Conservation (phyloP, 352 stramenopile genomes). For the Globisporangium paddicum region DNA sequence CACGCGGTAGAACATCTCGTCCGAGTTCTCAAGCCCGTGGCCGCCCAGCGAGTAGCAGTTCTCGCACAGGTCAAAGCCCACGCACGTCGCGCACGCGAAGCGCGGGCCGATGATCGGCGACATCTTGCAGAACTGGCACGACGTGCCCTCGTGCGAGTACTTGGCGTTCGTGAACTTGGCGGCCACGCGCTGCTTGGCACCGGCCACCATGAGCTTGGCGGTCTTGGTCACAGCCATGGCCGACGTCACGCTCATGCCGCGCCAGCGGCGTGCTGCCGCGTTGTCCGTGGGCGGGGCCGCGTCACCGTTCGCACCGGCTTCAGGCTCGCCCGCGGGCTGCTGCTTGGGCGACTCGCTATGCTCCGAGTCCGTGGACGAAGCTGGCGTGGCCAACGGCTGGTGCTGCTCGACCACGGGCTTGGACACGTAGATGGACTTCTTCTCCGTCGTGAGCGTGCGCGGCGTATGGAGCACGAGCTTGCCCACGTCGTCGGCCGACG, state of each 20-base stretch:
- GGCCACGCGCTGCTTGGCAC: conserved; percentile 62
- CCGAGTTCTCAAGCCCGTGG: conserved; percentile 79
- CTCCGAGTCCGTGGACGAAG: not conserved
- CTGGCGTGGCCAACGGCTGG: not conserved
- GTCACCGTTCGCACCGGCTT: conserved; percentile 6
- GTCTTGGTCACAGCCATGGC: conserved; percentile 20
- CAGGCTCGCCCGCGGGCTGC: conserved; percentile 9
- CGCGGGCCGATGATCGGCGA: conserved; percentile 69
- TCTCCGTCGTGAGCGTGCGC: conserved; percentile 44
- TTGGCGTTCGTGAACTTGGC: conserved; percentile 67
- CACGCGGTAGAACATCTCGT: conserved; percentile 81
- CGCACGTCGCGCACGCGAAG: conserved; percentile 71
- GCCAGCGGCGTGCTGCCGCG: conserved; percentile 32
- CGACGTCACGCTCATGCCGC: conserved; percentile 33
- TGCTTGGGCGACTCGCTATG: conserved; percentile 10
- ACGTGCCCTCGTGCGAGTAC: conserved; percentile 67
- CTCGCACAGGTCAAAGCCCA: conserved; percentile 80
- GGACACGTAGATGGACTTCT: conserved; percentile 69
- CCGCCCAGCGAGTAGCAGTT: conserved; percentile 80
- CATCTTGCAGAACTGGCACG: conserved; percentile 78
- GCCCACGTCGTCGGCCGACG: conserved; percentile 50
- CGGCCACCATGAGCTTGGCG: conserved; percentile 63
- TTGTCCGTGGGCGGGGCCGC: conserved; percentile 9
- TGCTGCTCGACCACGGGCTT: conserved; percentile 34
- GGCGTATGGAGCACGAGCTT: conserved; percentile 69